Percentiles rank a stretch among this genome's conserved stretches.
These are phyloP conservation scores for Geranium brycei DNA, from an alignment of 345 rosid species.

Conservation along the genomic window DNA sequence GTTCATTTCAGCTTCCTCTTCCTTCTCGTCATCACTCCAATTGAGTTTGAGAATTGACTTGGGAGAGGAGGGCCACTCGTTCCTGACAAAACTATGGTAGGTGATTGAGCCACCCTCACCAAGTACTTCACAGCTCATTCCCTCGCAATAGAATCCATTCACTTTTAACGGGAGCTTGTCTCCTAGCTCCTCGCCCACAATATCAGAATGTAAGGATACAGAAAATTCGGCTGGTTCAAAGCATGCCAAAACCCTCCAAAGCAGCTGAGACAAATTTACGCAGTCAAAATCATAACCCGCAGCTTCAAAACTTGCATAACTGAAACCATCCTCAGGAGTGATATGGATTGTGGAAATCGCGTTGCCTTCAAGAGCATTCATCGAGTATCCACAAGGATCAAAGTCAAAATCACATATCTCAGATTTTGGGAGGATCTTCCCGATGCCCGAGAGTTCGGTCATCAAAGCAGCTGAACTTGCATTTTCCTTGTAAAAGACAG, in stretches of 20 bases:
- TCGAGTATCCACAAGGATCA: slow-evolving; percentile 95
- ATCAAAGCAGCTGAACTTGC: slow-evolving; percentile 35
- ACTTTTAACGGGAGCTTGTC: slow-evolving; percentile 24
- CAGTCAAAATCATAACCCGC: slow-evolving; percentile 54
- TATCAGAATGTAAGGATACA: slow-evolving; percentile 45
- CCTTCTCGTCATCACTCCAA: slow-evolving; percentile 46
- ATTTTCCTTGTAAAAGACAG: slow-evolving; percentile 54
- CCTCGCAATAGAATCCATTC: slow-evolving; percentile 35
- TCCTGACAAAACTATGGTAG: slow-evolving; percentile 30
- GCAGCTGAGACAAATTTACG: slow-evolving; percentile 27
- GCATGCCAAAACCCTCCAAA: slow-evolving; percentile 69
- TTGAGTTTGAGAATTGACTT: slow-evolving; percentile 41
- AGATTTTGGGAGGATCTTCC: slow-evolving; percentile 75
- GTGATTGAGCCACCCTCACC: slow-evolving; percentile 32
- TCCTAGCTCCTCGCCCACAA: slow-evolving; percentile 13
- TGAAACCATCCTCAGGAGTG: slow-evolving; percentile 89
- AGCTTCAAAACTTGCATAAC: slow-evolving; percentile 91
- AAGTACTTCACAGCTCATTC: slow-evolving; percentile 24
- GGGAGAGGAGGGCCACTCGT: slow-evolving; percentile 29
- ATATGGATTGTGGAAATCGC: slow-evolving; percentile 83
- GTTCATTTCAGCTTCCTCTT: slow-evolving; percentile 21
- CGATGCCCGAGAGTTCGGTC: slow-evolving; percentile 74
- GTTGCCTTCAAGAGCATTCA: slow-evolving; percentile 75
- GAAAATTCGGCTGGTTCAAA: slow-evolving; percentile 69
- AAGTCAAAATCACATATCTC: slow-evolving; percentile 85